Evolutionary conservation across 768 basidiomycete species (phyloP), one percentile per base, ranked within the genome.

Genomic region (Termitomyces sp.): DNA sequence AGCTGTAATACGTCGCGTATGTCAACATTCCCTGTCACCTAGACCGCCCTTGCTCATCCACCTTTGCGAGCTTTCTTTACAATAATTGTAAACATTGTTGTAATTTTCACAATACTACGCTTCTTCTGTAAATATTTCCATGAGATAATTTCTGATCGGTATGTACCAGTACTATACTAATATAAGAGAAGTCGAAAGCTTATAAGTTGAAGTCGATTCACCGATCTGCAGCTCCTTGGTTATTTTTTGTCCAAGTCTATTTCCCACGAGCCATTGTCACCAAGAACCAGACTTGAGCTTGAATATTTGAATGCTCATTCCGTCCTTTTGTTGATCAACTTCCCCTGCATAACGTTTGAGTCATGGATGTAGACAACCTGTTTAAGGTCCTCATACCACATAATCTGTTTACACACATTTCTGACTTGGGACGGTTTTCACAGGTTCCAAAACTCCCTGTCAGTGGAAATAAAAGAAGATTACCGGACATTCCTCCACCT

Each of bases 401-500:
- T 24, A 5, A 8, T 32, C 50, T 20, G 24, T n/a, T 43, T 12
- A 10, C 6, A 43, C 30, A 61, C 10, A 54, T 35, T 18, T 49
- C 35, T 56, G 48, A 52, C 50, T 53, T 14, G 26, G 1, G 38
- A 7, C 18, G 18, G 36, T 38, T 56, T 58, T 53, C 10, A 35
- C 49, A 88, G 89, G 80, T 85, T 12, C 86, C 87, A 18, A 88
- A 86, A 71, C 75, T 90, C 52, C 85, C 88, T 4, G 65, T 72
- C 1, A 75, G 84, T 14, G 80, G 82, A 44, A 83, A 77, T 63
- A 94, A 92, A 70, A 76, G 91, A 55, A 89, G 84, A 65, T 77
- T 92, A 71, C 84, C 86, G 8, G 87, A 90, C 65, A 84, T 83
- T 62, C 91, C 89, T 28, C 84, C 87, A 2, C 83, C 85, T 2